These are phyloP conservation scores for Yarrowia sp. DNA, from an alignment of 805 yeast species.

Conservation along the genomic window DNA sequence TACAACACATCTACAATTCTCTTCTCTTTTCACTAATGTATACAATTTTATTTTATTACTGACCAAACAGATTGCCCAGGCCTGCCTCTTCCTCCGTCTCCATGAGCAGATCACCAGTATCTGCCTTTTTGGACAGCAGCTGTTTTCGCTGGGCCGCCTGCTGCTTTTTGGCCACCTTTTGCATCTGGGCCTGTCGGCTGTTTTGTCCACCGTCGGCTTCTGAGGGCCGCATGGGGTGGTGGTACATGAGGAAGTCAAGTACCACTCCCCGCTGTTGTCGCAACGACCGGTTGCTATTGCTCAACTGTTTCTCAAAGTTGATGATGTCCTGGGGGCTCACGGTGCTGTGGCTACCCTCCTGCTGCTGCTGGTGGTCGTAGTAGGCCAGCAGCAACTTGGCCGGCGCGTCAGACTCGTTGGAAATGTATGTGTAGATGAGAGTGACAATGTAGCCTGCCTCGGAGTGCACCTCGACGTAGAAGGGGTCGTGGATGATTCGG, in stretches of 20 bases:
- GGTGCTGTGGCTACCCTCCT: neutral
- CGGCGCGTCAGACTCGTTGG: constrained; percentile 47
- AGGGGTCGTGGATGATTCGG: constrained; percentile 65
- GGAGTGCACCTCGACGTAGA: constrained; percentile 80
- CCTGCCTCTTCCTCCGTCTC: constrained; percentile 33
- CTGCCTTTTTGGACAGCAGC: constrained; percentile 31
- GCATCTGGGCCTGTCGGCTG: constrained; percentile 41
- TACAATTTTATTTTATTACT: constrained; percentile 5
- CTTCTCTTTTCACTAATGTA: neutral
- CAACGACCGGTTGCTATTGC: constrained; percentile 57
- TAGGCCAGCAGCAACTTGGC: constrained; percentile 47
- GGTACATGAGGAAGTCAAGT: constrained; percentile 67
- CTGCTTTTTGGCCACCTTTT: constrained; percentile 28
- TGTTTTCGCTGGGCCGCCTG: constrained; percentile 29
- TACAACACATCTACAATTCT: too few species aligned
- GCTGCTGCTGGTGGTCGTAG: constrained; percentile 7
- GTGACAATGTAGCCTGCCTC: constrained; percentile 92
- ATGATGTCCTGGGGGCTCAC: constrained; percentile 56
- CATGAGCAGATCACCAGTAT: constrained; percentile 33
- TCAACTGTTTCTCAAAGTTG: constrained; percentile 61
- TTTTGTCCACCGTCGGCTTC: constrained; percentile 43
- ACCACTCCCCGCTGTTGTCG: constrained; percentile 80
- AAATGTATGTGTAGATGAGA: constrained; percentile 50
- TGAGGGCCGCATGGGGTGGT: constrained; percentile 45
- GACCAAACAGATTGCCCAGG: constrained; percentile 32